phyloP scores from a whole-genome alignment of 2,329 filamentous ascomycete genomes.

The Leptodontidium sp. region DNA sequence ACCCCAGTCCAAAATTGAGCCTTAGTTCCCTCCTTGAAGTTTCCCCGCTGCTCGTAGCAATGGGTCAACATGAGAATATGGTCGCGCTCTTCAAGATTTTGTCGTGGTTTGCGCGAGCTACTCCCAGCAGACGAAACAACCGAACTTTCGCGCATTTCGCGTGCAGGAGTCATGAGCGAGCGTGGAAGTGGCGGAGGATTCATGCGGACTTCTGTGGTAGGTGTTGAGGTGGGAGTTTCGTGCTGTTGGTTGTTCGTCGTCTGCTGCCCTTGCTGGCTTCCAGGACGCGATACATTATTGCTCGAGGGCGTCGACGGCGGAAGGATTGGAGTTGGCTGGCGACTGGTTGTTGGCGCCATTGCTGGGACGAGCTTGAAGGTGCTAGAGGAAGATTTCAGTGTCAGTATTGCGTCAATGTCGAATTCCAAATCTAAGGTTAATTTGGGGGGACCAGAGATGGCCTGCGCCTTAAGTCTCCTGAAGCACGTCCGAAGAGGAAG shows the following conservation, averaged over 20 bases:
- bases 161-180: constrained; percentile 43
- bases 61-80: constrained; percentile 46
- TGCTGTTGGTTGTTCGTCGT: constrained; percentile 33
- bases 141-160: constrained; percentile 45
- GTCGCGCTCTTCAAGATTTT: constrained; percentile 47
- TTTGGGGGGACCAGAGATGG: background rate
- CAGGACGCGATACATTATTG: constrained; percentile 31
- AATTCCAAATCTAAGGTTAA: background rate
- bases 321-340: constrained; percentile 39
- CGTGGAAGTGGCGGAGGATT: constrained; percentile 45
- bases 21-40: constrained; percentile 47
- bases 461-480: background rate
- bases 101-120: constrained; percentile 45
- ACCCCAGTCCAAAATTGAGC: constrained; percentile 46
- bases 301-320: constrained; percentile 42
- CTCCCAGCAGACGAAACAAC: constrained; percentile 42
- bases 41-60: constrained; percentile 43
- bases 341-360: constrained; percentile 41
- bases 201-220: constrained; percentile 43
- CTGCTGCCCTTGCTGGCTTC: constrained; percentile 28
- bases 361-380: constrained; percentile 45
- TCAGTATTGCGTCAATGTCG: background rate
- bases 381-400: background rate
- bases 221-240: constrained; percentile 38
- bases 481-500: background rate